Evolutionary conservation across 768 basidiomycete genomes (phyloP).

Genomic region (Melanogaster broomeanus): DNA sequence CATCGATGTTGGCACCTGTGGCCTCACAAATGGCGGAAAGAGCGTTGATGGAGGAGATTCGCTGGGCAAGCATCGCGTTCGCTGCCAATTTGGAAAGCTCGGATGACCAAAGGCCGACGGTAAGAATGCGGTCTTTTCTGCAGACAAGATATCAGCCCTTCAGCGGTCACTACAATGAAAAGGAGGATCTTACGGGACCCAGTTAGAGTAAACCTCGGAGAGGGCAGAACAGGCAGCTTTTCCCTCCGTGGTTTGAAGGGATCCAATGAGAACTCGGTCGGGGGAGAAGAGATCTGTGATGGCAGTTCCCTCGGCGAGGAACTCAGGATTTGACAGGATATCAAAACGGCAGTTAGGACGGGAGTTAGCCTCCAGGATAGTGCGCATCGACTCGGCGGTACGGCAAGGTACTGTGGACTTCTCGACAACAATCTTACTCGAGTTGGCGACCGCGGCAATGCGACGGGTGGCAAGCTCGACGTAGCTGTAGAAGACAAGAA

Average conservation of each 20-base stretch:
- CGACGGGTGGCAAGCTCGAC: constrained; percentile 96
- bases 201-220: constrained; percentile 86
- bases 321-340: constrained; percentile 99
- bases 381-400: constrained; percentile 99
- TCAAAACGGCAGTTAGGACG: constrained; percentile 90
- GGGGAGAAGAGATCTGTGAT: constrained; percentile 86
- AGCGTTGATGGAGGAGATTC: constrained; percentile 97
- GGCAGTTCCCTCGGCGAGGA: constrained; percentile 98
- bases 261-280: constrained; percentile 97
- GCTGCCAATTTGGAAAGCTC: constrained; percentile 98
- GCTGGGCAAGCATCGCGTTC: constrained; percentile 99
- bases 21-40: constrained; percentile 98
- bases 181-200: constrained; percentile 78
- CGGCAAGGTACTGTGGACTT: constrained; percentile 99
- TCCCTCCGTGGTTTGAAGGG: constrained; percentile 87
- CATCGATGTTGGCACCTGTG: constrained; percentile 98
- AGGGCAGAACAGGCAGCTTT: constrained; percentile 77
- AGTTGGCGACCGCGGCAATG: constrained; percentile 87
- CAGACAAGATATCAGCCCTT: constrained; percentile 2
- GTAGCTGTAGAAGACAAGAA: constrained; percentile 57
- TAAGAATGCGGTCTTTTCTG: constrained; percentile 78
- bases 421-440: constrained; percentile 97
- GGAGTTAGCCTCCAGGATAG: constrained; percentile 98
- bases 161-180: not conserved
- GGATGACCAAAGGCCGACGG: constrained; percentile 97